Base-by-base conservation (phyloP, 1,284 basidiomycete genomes). In the Mycosarcoma mackinlayi region DNA sequence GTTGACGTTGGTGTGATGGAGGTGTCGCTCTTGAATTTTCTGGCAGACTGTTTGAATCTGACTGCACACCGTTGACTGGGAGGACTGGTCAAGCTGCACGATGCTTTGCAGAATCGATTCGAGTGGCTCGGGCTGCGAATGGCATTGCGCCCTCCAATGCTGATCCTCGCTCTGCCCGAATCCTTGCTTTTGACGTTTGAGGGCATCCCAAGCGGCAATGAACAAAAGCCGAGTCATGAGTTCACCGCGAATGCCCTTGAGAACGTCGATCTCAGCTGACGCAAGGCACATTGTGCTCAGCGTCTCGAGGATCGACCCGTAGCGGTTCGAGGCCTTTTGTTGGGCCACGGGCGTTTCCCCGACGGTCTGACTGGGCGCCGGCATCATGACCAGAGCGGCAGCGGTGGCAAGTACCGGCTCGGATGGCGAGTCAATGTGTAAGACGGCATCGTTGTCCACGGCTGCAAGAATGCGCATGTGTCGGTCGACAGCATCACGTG, bases 201-300 rank as follows among this genome's bases (percentile, higher is more conserved):
- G 14, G 3, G 46, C 46, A 21, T 48, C 46, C 46, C 46, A 48
- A 11, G 46, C 46, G 30, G 46, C 38, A 33, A 48, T 48, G 11
- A 48, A 30, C 34, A 48, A 19, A 4, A 48, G 23, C 6, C 34
- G 34, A 4, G 30, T 19, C 46, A 48, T 14, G 16, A 48, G 34
- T 30, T 48, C 25, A 14, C 46, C 46, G 16, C 30, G 46, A 14
- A 27, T 18, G 23, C 46, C 46, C 27, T 48, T 48, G 21, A 48
- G 46, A 10, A 38, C 28, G 23, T 48, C 34, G n/a, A 48, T 38
- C 28, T 48, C n/a, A 14, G 34, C 34, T 5, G 34, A 48, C 25
- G 18, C 21, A 8, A 48, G 46, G 14, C 46, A 48, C 7, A 23
- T 25, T 3, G 18, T 14, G 7, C n/a, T 25, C 5, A 48, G 11